Conservation (phyloP, 306 rosid genomes). For the Citrullus colocynthis region DNA sequence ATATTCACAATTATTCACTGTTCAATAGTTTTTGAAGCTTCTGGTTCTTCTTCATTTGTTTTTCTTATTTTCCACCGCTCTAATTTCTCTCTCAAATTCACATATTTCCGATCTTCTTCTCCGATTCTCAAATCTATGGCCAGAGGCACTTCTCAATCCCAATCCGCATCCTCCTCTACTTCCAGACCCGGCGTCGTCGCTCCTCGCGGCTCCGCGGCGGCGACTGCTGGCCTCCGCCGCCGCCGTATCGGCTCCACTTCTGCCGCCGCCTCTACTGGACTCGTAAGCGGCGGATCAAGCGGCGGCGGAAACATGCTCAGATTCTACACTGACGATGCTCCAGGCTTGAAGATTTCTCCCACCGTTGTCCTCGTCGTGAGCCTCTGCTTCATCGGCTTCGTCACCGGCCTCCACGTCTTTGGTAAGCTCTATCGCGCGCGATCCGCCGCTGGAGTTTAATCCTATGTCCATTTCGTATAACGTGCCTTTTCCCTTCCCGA, state of each 20-base stretch:
- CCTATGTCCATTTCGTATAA: background rate
- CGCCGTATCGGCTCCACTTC: conserved; percentile 40
- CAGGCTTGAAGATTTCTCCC: conserved; percentile 80
- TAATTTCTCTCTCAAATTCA: background rate
- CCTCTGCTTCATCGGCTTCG: conserved; percentile 91
- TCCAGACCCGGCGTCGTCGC: conserved; percentile 58
- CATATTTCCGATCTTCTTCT: background rate
- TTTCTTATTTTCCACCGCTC: background rate
- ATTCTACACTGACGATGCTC: conserved; percentile 90
- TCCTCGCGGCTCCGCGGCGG: conserved; percentile 92
- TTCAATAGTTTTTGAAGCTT: background rate
- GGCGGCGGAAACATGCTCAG: conserved; percentile 64
- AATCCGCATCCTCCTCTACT: conserved; percentile 35
- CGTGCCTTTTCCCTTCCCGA: background rate
- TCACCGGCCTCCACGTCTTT: conserved; percentile 78
- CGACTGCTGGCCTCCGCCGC: conserved; percentile 82
- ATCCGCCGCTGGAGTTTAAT: conserved; percentile 37
- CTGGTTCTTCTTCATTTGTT: background rate
- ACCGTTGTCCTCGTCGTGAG: conserved; percentile 79
- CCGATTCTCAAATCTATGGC: conserved; percentile 33
- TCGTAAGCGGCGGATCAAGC: conserved; percentile 21
- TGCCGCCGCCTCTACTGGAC: conserved; percentile 10
- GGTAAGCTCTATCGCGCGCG: conserved; percentile 58
- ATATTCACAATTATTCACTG: background rate
- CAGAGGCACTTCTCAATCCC: conserved; percentile 87